Conservation (phyloP, 306 rosid genomes). For the Leucaena leucocephala region DNA sequence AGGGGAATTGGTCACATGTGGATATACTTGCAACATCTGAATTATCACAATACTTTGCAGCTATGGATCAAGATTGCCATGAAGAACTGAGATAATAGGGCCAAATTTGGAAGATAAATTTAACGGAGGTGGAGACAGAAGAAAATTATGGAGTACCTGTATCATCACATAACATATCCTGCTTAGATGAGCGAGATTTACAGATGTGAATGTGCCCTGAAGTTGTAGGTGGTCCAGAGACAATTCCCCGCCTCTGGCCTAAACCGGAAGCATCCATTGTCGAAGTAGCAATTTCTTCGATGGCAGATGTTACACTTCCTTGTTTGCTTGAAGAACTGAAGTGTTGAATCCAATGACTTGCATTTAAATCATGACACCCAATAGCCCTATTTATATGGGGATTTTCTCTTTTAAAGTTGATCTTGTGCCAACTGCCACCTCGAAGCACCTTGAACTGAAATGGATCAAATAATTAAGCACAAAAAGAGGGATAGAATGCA, state of each 20-base stretch:
- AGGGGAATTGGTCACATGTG: neutral
- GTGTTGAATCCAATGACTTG: constrained; percentile 58
- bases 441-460: constrained; percentile 57
- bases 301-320: constrained; percentile 27
- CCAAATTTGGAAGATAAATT: neutral
- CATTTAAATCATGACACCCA: constrained; percentile 34
- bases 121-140: neutral
- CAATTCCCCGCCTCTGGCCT: constrained; percentile 13
- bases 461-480: neutral
- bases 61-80: neutral
- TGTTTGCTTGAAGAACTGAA: constrained; percentile 40
- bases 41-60: neutral
- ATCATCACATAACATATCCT: constrained; percentile 9
- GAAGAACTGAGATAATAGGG: neutral
- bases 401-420: constrained; percentile 42
- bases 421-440: constrained; percentile 51
- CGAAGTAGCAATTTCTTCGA: constrained; percentile 11
- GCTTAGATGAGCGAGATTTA: constrained; percentile 6
- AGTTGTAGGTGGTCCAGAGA: constrained; percentile 3
- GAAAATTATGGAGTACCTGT: constrained; percentile 37
- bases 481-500: neutral
- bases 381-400: constrained; percentile 20
- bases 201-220: constrained; percentile 19
- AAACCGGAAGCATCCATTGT: constrained; percentile 8
- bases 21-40: neutral